These are phyloP conservation scores for Aspergillus olivimuriae DNA, from an alignment of 495 filamentous ascomycete genomes.

Conservation along the genomic window DNA sequence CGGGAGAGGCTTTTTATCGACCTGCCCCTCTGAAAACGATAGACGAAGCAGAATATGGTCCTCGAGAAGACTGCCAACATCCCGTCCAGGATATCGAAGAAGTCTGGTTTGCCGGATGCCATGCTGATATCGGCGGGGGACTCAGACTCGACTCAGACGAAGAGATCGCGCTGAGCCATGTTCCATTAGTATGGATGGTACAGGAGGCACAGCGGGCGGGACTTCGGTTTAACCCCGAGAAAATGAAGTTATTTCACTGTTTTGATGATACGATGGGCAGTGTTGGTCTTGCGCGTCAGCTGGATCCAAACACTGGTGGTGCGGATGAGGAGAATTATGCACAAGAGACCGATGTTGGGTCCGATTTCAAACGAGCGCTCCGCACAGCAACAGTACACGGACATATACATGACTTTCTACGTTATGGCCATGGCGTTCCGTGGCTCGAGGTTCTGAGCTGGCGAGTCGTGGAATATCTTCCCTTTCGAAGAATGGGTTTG, in stretches of 20 bases:
- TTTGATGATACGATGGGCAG: conserved; percentile 21
- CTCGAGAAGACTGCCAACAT: background rate
- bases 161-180: conserved; percentile 51
- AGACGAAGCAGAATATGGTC: conserved; percentile 3
- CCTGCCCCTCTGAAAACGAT: background rate
- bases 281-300: background rate
- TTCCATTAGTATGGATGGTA: conserved; percentile 70
- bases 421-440: conserved; percentile 49
- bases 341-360: background rate
- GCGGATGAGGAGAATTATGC: background rate
- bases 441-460: conserved; percentile 50
- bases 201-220: conserved; percentile 62
- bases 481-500: conserved; percentile 66
- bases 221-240: conserved; percentile 53
- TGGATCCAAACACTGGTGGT: background rate
- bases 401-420: conserved; percentile 60
- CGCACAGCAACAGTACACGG: conserved; percentile 44
- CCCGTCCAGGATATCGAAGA: conserved; percentile 25
- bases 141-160: conserved; percentile 27
- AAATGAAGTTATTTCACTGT: conserved; percentile 49
- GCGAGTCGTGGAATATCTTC: conserved; percentile 70
- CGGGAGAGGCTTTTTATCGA: conserved; percentile 1
- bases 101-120: conserved; percentile 34
- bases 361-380: conserved; percentile 38
- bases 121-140: conserved; percentile 41